Conservation (phyloP, 345 rosid genomes). For the Physaria fendleri region DNA sequence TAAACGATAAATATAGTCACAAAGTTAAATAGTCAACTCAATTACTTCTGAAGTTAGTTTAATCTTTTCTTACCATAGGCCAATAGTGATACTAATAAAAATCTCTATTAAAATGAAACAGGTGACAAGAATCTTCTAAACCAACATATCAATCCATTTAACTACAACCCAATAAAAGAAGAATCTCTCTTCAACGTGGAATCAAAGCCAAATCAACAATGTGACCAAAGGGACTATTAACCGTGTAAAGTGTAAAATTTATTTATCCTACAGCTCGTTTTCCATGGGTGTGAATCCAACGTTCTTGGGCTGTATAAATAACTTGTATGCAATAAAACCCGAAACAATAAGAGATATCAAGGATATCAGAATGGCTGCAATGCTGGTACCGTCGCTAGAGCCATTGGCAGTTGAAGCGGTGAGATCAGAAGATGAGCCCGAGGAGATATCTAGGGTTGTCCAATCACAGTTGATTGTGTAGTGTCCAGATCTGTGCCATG, state of each 20-base stretch:
- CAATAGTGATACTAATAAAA: too few species aligned
- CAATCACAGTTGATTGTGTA: conserved; percentile 82
- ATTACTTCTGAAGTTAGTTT: not conserved
- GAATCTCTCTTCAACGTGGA: not conserved
- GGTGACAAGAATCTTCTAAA: not conserved
- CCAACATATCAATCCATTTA: not conserved
- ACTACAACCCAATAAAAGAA: not conserved
- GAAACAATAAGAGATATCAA: conserved; percentile 52
- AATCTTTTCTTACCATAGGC: too few species aligned
- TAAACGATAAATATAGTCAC: conserved; percentile 3
- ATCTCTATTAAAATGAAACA: too few species aligned
- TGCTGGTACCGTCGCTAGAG: conserved; percentile 46
- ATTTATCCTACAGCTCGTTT: conserved; percentile 31
- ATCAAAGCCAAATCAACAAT: not conserved
- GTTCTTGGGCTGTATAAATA: conserved; percentile 29
- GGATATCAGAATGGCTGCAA: conserved; percentile 59
- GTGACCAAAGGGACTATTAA: not conserved
- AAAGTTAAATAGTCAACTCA: not conserved
- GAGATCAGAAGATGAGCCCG: conserved; percentile 32
- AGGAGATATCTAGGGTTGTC: conserved; percentile 58
- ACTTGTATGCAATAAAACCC: conserved; percentile 52
- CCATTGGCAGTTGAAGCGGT: conserved; percentile 30
- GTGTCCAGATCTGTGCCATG: conserved; percentile 90
- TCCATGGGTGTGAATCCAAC: conserved; percentile 43
- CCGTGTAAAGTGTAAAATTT: conserved; percentile 23